Conservation (phyloP, 441 rosid genomes). For the Sinapis alba region DNA sequence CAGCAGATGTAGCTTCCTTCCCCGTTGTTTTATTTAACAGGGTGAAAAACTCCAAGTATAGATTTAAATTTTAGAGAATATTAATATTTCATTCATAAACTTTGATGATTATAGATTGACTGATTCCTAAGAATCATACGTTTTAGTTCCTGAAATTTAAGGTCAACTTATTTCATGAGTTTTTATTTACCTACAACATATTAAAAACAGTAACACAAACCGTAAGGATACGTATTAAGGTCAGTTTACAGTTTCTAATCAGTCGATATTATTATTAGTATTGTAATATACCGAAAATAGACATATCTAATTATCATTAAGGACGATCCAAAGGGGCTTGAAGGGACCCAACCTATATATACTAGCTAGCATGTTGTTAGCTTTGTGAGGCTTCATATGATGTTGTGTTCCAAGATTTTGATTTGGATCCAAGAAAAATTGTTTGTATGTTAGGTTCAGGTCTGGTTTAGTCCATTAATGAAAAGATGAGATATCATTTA, state of each 20-base stretch:
- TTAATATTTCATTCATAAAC: too few species aligned
- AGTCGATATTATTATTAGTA: neutral
- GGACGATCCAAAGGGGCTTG: neutral
- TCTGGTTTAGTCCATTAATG: neutral
- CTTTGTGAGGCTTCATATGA: constrained; percentile 34
- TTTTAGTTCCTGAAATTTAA: too few species aligned
- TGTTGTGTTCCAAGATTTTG: constrained; percentile 24
- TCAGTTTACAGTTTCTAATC: neutral
- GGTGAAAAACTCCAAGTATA: too few species aligned
- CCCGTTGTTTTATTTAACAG: too few species aligned
- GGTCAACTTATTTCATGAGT: too few species aligned
- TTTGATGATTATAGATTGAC: too few species aligned
- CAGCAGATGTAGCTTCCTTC: neutral
- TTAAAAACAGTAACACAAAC: neutral
- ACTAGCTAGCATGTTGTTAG: constrained; percentile 32
- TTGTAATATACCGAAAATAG: neutral
- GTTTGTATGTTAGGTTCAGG: constrained; percentile 12
- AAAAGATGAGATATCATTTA: neutral
- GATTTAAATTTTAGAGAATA: too few species aligned
- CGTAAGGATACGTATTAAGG: neutral
- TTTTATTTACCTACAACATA: neutral
- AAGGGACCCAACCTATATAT: constrained; percentile 24
- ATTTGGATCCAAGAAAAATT: neutral
- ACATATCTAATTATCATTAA: constrained; percentile 21
- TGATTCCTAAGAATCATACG: too few species aligned